Evolutionary conservation across 2,329 filamentous ascomycete genomes (phyloP).

Genomic region (Alternaria alternata): DNA sequence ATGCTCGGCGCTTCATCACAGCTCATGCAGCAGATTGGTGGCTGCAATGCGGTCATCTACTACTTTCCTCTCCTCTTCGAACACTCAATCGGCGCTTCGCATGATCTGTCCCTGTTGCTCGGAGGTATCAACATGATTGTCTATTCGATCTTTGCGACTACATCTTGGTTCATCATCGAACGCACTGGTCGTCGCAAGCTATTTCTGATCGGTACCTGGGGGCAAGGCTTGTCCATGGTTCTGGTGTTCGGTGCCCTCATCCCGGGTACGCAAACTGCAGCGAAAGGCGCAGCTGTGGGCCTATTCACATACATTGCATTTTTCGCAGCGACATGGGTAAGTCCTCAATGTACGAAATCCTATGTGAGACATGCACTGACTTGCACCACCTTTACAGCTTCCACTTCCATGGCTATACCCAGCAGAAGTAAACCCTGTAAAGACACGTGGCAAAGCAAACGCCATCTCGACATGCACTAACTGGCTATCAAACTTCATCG

Average conservation of each 20-base stretch:
- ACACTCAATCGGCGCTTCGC: neutral
- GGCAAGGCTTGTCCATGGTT: neutral
- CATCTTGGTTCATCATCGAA: neutral
- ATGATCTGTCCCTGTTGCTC: neutral
- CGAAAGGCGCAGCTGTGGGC: neutral
- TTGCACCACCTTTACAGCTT: neutral
- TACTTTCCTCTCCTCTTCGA: neutral
- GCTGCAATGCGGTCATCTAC: neutral
- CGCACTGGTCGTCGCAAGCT: neutral
- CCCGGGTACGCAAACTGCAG: neutral
- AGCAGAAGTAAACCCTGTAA: neutral
- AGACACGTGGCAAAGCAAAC: neutral
- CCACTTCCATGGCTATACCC: neutral
- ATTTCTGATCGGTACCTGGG: neutral
- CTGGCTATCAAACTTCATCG: neutral
- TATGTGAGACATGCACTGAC: neutral
- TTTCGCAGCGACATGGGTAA: neutral
- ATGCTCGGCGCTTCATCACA: neutral
- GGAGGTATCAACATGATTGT: neutral
- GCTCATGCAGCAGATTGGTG: neutral
- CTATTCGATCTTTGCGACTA: neutral
- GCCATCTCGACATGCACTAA: neutral
- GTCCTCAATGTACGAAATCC: neutral
- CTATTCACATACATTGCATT: neutral
- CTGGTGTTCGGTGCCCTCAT: neutral